Evolutionary conservation across 2,329 filamentous ascomycete species (phyloP).

Genomic region (Ampelomyces quisqualis): DNA sequence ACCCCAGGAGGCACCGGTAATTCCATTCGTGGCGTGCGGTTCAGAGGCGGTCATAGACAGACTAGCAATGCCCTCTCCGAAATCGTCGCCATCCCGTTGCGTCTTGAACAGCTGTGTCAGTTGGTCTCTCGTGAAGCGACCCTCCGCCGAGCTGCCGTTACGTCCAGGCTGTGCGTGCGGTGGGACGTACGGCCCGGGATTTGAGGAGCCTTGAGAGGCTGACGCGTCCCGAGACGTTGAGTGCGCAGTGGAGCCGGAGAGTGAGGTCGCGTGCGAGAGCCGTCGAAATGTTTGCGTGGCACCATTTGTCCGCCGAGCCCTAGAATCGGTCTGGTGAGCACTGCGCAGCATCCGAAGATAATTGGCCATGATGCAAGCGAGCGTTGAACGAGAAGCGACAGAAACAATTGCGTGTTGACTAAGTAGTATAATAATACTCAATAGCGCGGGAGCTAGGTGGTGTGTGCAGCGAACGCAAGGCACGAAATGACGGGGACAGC

Average conservation of each 20-base stretch:
- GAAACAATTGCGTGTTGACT: slow-evolving; percentile 10
- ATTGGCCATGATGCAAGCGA: slow-evolving; percentile 16
- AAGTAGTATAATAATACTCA: slow-evolving; percentile 16
- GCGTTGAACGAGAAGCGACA: slow-evolving; percentile 2
- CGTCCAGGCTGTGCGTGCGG: slow-evolving; percentile 61
- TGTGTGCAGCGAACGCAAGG: slow-evolving; percentile 6
- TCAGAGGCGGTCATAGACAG: slow-evolving; percentile 79
- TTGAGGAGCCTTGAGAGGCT: slow-evolving; percentile 38
- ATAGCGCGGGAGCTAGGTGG: slow-evolving; percentile 10
- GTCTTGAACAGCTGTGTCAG: slow-evolving; percentile 71
- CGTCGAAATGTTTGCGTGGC: slow-evolving; percentile 67
- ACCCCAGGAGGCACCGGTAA: slow-evolving; percentile 65
- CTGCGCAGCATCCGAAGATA: not conserved
- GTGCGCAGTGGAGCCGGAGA: slow-evolving; percentile 45
- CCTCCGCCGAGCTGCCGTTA: slow-evolving; percentile 57
- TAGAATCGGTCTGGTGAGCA: slow-evolving; percentile 34
- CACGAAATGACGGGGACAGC: slow-evolving; percentile 4
- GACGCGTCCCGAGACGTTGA: slow-evolving; percentile 34
- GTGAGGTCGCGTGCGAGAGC: slow-evolving; percentile 60
- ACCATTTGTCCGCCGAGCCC: slow-evolving; percentile 66
- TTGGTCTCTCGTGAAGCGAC: slow-evolving; percentile 76
- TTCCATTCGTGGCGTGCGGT: slow-evolving; percentile 68
- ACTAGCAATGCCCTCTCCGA: slow-evolving; percentile 62
- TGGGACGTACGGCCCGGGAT: slow-evolving; percentile 58
- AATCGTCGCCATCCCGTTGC: slow-evolving; percentile 55